phyloP scores from a whole-genome alignment of 1,284 basidiomycete genomes.

The Malassezia sympodialis region DNA sequence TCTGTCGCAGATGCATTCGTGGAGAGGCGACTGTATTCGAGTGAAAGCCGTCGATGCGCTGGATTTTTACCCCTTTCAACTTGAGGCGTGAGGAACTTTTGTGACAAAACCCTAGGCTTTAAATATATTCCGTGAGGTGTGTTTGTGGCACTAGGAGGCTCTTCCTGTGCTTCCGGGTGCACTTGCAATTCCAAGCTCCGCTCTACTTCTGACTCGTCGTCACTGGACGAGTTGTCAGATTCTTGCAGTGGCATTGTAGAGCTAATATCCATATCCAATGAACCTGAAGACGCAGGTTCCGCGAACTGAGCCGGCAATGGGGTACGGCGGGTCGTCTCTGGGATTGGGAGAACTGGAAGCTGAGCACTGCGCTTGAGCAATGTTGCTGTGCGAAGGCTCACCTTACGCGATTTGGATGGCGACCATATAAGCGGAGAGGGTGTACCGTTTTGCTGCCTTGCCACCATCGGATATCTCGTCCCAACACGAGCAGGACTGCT shows the following conservation, averaged over 20 bases:
- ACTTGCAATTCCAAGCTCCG: background rate
- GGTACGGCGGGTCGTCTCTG: background rate
- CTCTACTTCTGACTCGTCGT: conserved; percentile 9
- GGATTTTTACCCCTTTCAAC: background rate
- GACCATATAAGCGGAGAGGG: conserved; percentile 3
- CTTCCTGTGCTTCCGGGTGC: background rate
- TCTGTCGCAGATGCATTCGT: background rate
- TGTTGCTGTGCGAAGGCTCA: conserved; percentile 16
- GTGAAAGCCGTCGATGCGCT: background rate
- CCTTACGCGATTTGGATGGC: conserved; percentile 10
- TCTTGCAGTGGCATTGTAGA: background rate
- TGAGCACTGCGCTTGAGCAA: conserved; percentile 16
- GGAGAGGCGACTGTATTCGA: background rate
- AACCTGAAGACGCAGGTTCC: conserved; percentile 3
- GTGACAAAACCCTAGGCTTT: background rate
- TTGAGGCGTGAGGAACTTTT: conserved; percentile 9
- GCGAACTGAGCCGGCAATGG: background rate
- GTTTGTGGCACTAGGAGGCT: background rate
- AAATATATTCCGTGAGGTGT: background rate
- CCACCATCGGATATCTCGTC: background rate
- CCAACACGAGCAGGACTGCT: background rate
- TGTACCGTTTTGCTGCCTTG: background rate
- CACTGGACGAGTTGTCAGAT: background rate
- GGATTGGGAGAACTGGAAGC: conserved; percentile 8
- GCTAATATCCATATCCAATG: conserved; percentile 14